Evolutionary conservation across 2,329 filamentous ascomycete genomes (phyloP), one percentile per base, ranked within the genome.

Genomic region (Drechslerella coelobrocha): DNA sequence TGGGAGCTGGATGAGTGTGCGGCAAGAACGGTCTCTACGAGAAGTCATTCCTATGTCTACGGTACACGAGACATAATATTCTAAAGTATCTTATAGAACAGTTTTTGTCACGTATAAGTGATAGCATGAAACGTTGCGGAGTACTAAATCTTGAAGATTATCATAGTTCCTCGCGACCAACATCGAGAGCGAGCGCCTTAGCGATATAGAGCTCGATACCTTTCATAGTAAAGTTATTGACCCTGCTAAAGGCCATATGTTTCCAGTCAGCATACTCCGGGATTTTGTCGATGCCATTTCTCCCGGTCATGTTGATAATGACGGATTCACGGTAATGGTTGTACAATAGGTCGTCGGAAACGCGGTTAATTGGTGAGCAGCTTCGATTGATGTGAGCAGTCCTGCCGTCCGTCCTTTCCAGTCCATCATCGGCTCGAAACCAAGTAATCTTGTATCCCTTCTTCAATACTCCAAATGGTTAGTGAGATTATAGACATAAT

Each of bases 301-400:
- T 47, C 7, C 60, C 60, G 1, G 51, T 56, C 51, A 63, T 56
- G 24, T 63, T 63, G 52, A 63, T 56, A 3, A 63, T 50, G 26
- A 63, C 60, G 1, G 60, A 47, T 27, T 63, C 60, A n/a, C n/a
- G 47, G 19, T 54, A 63, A 24, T 63, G 60, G 21, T 56, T 56
- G 52, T 63, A 63, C 7, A 63, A 34, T 23, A 63, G 29, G 2
- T 50, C 41, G 7, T 63, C 60, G n/a, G 60, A 63, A 47, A 63
- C 51, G 17, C 60, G 31, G 10, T 51, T 47, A 7, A 56, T 27
- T 6, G 26, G 27, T 19, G 2, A 3, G 14, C 37, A 50, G 2
- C 39, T 19, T 6, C 37, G 14, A 1, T 43, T 8, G 27, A 63
- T 56, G 6, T 29, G 21, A 9, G 51, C 51, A 7, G n/a, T 9